A percentile compares a stretch with the other conserved stretches of the same genome.
phyloP scores from a whole-genome alignment of 2,329 filamentous ascomycete genomes.

The Alternaria burnsii region DNA sequence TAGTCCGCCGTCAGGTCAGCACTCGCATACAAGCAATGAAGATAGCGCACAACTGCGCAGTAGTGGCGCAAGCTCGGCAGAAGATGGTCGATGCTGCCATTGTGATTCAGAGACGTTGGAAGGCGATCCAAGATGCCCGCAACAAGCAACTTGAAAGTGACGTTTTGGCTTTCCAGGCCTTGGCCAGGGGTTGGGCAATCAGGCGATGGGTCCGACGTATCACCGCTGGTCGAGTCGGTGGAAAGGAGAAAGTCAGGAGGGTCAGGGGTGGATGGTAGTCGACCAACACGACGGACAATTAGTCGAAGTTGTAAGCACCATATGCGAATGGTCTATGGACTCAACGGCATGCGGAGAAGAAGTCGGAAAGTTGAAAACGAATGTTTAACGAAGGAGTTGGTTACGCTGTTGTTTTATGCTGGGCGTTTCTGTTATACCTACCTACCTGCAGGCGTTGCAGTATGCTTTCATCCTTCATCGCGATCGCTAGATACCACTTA shows the following conservation, averaged over 20 bases:
- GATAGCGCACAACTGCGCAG: slow-evolving; percentile 58
- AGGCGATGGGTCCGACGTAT: slow-evolving; percentile 42
- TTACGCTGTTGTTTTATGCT: not conserved
- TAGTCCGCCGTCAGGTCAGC: slow-evolving; percentile 39
- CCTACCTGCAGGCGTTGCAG: slow-evolving; percentile 1
- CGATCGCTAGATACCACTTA: slow-evolving; percentile 3
- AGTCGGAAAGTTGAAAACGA: not conserved
- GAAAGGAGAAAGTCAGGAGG: slow-evolving; percentile 47
- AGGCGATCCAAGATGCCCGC: slow-evolving; percentile 47
- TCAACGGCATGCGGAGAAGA: not conserved
- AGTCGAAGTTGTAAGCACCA: not conserved
- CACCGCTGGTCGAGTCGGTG: slow-evolving; percentile 39
- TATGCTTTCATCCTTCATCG: not conserved
- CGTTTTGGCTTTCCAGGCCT: slow-evolving; percentile 54
- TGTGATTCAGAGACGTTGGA: slow-evolving; percentile 57
- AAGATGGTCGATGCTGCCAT: slow-evolving; percentile 53
- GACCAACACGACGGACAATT: not conserved
- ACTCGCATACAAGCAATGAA: slow-evolving; percentile 52
- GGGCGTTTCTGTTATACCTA: not conserved
- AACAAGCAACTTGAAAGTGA: slow-evolving; percentile 48
- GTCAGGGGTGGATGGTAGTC: slow-evolving; percentile 49
- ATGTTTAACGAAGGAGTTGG: not conserved
- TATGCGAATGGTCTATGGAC: not conserved
- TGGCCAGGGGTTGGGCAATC: slow-evolving; percentile 53
- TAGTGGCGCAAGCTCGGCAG: slow-evolving; percentile 56